Conservation (phyloP, 441 rosid species). For the California macrophylla region DNA sequence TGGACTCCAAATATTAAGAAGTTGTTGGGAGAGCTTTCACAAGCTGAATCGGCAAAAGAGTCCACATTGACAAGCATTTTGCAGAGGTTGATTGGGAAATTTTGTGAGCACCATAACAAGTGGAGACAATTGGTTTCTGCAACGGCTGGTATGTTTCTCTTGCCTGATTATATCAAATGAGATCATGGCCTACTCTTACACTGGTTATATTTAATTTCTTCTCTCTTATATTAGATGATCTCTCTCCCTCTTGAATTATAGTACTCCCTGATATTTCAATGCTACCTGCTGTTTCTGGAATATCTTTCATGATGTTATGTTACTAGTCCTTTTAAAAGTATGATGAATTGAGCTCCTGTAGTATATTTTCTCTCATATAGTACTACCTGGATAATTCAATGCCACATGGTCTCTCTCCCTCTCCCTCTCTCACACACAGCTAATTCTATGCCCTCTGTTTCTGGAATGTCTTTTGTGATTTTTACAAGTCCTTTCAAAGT, state of each 20-base stretch:
- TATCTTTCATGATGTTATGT: not conserved
- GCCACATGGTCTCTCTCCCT: not conserved
- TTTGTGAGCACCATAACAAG: conserved; percentile 65
- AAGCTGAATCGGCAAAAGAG: conserved; percentile 81
- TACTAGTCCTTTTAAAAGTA: not conserved
- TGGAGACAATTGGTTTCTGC: conserved; percentile 80
- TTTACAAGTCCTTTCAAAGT: not conserved
- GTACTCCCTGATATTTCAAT: not conserved
- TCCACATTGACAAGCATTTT: conserved; percentile 60
- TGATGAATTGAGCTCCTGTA: not conserved
- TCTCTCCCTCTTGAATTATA: not conserved
- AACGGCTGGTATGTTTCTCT: conserved; percentile 49
- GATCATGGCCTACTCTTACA: conserved; percentile 6
- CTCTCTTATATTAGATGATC: conserved; percentile 1
- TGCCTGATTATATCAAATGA: conserved; percentile 12
- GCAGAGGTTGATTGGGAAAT: conserved; percentile 57
- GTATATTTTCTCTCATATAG: not conserved
- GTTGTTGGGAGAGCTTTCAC: conserved; percentile 55
- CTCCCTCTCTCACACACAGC: not conserved
- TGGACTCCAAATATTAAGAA: conserved; percentile 70
- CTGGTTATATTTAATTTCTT: conserved; percentile 6
- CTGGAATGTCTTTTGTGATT: not conserved
- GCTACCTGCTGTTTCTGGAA: not conserved
- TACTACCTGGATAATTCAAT: not conserved
- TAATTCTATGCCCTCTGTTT: not conserved